A percentile compares a stretch with the other conserved stretches of the same genome.
Evolutionary conservation across 306 rosid genomes (phyloP).

Genomic region (Prunus fruticosa): DNA sequence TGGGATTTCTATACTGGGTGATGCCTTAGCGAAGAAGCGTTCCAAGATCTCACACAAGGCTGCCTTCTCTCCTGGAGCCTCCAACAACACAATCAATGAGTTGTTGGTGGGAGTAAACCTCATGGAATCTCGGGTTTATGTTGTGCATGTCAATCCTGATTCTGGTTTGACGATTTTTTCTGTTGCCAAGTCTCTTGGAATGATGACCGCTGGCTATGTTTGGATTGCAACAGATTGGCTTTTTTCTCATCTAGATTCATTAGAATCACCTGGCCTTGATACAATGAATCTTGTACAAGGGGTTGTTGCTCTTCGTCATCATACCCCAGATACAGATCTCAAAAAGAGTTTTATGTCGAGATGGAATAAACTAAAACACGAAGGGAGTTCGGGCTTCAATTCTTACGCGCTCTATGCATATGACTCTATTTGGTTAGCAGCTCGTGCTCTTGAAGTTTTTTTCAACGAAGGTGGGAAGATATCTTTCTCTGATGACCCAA

Average conservation of each 20-base stretch:
- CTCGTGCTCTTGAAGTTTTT: constrained; percentile 65
- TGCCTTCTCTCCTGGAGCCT: constrained; percentile 56
- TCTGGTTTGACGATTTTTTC: constrained; percentile 59
- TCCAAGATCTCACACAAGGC: constrained; percentile 75
- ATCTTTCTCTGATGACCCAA: constrained; percentile 73
- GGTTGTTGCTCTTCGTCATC: constrained; percentile 77
- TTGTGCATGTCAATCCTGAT: constrained; percentile 92
- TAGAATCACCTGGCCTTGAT: constrained; percentile 32
- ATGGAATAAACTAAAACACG: constrained; percentile 37
- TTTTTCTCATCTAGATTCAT: constrained; percentile 67
- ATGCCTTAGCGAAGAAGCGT: constrained; percentile 67
- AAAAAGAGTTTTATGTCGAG: constrained; percentile 46
- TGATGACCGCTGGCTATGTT: constrained; percentile 63
- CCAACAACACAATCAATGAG: constrained; percentile 31
- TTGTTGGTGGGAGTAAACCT: constrained; percentile 60
- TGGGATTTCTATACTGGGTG: constrained; percentile 68
- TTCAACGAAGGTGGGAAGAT: constrained; percentile 60
- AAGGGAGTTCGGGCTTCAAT: constrained; percentile 47
- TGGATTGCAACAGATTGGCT: constrained; percentile 98
- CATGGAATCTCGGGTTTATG: constrained; percentile 89
- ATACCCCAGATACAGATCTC: constrained; percentile 54
- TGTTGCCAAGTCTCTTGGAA: constrained; percentile 53
- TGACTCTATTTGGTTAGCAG: constrained; percentile 84
- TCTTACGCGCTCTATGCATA: constrained; percentile 87
- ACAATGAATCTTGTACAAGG: constrained; percentile 63